Evolutionary conservation across 768 basidiomycete genomes (phyloP), one percentile per base, ranked within the genome.

Genomic region (Leccinum obscurum): DNA sequence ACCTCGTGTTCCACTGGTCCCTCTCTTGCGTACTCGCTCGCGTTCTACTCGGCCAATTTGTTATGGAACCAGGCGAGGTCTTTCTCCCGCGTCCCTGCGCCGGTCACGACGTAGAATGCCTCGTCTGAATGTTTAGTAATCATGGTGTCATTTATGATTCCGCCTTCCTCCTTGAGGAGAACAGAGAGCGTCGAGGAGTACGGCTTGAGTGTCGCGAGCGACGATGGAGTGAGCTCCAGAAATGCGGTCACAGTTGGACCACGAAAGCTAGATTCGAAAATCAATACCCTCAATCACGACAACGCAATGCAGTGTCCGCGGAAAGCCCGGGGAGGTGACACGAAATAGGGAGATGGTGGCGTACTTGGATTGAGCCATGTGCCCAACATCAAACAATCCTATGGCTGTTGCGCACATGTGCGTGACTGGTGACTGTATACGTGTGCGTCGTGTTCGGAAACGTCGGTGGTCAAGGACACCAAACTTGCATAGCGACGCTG

Each of bases 101-200:
- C 98, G 0, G 97, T 99, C 26, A 99, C 96, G 57, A 98, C 90
- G 70, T 98, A 99, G 77, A 86, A 98, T 0, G 88, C 85, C 66
- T 88, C 82, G 6, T 82, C 69, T 0, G 87, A 82, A 71, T 95
- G 93, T 68, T 92, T 93, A 22, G 91, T 92, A 71, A 98, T 86
- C 71, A 98, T 85, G 20, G 89, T 90, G 72, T 99, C 97, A 75
- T 99, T 97, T 57, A 99, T 91, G 65, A 98, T 98, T 8, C 96
- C 97, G 2, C 97, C 96, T 1, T 80, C 70, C 55, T 91, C 86
- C 73, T 97, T 98, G 54, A 98, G 81, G 3, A 98, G 77, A 10
- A 97, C 91, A 0, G 92, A 93, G 14, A 99, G 85, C 0, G 94
- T 93, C 0, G 93, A 93, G 2, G 85, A 75, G 70, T 88, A 94